A percentile compares a stretch with the other conserved stretches of the same genome.
These are phyloP conservation scores for Fusarium compactum DNA, from an alignment of 2,329 filamentous ascomycete species.

Conservation along the genomic window DNA sequence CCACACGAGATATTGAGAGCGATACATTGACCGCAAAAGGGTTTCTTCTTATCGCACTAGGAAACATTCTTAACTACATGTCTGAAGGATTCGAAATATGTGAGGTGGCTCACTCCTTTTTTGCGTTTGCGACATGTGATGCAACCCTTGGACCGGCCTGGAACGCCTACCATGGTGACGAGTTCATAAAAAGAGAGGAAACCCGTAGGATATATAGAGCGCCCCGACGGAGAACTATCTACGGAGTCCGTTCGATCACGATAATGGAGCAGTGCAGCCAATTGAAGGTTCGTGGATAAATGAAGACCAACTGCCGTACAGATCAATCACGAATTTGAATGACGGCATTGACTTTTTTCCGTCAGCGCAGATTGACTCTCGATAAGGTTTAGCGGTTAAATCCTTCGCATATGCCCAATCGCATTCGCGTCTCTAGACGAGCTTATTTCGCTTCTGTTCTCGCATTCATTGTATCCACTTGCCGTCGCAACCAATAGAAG, in stretches of 20 bases:
- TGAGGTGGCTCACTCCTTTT: slow-evolving; percentile 18
- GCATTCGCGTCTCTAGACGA: neutral
- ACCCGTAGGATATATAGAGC: neutral
- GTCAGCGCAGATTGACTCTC: slow-evolving; percentile 29
- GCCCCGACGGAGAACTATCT: neutral
- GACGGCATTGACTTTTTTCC: slow-evolving; percentile 30
- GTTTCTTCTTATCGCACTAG: slow-evolving; percentile 23
- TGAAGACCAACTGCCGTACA: neutral
- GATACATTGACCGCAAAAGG: slow-evolving; percentile 13
- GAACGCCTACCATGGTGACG: slow-evolving; percentile 24
- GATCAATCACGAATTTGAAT: neutral
- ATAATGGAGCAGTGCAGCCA: neutral
- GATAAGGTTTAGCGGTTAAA: slow-evolving; percentile 15
- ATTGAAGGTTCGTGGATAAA: neutral
- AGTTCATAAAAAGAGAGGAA: neutral
- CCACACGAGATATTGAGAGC: slow-evolving; percentile 8
- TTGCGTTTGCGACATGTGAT: slow-evolving; percentile 19
- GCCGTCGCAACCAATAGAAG: neutral
- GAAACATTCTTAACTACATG: neutral
- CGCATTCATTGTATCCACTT: fast-evolving
- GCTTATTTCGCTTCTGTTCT: neutral
- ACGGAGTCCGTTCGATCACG: neutral
- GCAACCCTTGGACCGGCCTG: slow-evolving; percentile 24
- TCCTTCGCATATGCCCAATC: neutral
- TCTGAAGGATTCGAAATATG: neutral